These are phyloP conservation scores for Fusarium irregulare DNA, from an alignment of 2,329 filamentous ascomycete species.

Conservation along the genomic window DNA sequence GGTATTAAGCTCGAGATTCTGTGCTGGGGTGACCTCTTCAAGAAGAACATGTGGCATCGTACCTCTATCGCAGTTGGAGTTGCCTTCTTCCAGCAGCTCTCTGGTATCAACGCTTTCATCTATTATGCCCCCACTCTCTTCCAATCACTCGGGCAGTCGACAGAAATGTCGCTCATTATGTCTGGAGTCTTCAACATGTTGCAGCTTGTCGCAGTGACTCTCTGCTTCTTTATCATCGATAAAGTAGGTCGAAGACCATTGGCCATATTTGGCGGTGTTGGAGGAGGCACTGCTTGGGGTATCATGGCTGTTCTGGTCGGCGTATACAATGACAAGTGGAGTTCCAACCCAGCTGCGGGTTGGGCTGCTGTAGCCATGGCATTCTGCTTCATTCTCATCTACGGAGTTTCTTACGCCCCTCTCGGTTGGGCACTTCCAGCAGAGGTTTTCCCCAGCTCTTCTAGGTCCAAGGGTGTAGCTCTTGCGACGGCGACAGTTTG, in stretches of 20 bases:
- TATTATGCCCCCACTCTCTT: constrained; percentile 48
- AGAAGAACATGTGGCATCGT: constrained; percentile 2
- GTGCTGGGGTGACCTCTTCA: constrained; percentile 20
- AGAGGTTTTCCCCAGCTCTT: constrained; percentile 52
- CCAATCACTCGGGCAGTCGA: constrained; percentile 43
- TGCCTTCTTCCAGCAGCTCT: constrained; percentile 44
- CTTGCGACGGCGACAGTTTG: constrained; percentile 50
- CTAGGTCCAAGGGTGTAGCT: constrained; percentile 52
- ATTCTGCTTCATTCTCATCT: constrained; percentile 16
- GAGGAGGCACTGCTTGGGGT: constrained; percentile 8
- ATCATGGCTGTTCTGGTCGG: constrained; percentile 35
- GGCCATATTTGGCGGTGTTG: constrained; percentile 33
- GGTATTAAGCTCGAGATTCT: constrained; percentile 11
- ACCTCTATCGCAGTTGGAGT: constrained; percentile 32
- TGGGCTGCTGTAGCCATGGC: constrained; percentile 36
- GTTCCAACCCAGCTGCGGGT: neutral
- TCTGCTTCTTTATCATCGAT: constrained; percentile 48
- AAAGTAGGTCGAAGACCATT: constrained; percentile 46
- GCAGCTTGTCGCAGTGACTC: constrained; percentile 47
- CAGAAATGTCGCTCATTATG: constrained; percentile 48
- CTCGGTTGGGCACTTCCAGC: constrained; percentile 52
- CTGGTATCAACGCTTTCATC: constrained; percentile 33
- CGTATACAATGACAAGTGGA: constrained; percentile 32
- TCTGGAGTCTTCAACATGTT: constrained; percentile 51
- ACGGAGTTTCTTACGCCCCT: constrained; percentile 47